Evolutionary conservation across 768 basidiomycete genomes (phyloP).

Genomic region (Phaeotremella fagi): DNA sequence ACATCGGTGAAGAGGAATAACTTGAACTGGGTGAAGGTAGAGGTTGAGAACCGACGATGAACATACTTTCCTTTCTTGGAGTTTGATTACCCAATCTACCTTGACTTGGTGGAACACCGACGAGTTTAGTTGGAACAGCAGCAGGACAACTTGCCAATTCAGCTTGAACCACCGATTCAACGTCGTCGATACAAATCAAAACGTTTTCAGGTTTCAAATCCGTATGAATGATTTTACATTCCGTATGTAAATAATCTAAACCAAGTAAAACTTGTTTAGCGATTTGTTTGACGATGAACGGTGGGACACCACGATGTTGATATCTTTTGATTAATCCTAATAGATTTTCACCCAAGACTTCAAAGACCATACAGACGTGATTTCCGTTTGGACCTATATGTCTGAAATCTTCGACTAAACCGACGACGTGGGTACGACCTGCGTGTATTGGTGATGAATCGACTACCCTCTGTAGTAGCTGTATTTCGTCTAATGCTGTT

Average conservation of each 20-base stretch:
- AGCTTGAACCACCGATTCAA: slow-evolving; percentile 82
- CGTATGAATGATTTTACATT: slow-evolving; percentile 96
- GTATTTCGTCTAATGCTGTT: slow-evolving; percentile 97
- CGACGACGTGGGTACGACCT: slow-evolving; percentile 89
- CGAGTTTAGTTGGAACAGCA: slow-evolving; percentile 68
- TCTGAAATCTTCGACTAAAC: slow-evolving; percentile 93
- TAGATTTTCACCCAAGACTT: slow-evolving; percentile 94
- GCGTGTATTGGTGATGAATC: slow-evolving; percentile 76
- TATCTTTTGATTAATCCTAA: slow-evolving; percentile 93
- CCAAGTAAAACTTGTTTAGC: slow-evolving; percentile 94
- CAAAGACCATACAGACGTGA: slow-evolving; percentile 99
- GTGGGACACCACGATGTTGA: slow-evolving; percentile 96
- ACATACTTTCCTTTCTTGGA: slow-evolving; percentile 69
- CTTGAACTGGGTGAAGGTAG: slow-evolving; percentile 67
- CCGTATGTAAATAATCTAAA: slow-evolving; percentile 94
- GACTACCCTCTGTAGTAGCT: slow-evolving; percentile 90
- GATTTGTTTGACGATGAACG: slow-evolving; percentile 87
- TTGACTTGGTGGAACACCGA: slow-evolving; percentile 82
- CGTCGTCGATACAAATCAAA: slow-evolving; percentile 92
- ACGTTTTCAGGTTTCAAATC: slow-evolving; percentile 99
- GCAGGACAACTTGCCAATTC: slow-evolving; percentile 62
- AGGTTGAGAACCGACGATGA: slow-evolving; percentile 90
- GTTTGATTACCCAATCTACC: slow-evolving; percentile 96
- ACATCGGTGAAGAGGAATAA: slow-evolving; percentile 66
- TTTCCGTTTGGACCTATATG: slow-evolving; percentile 95